Base-by-base conservation (phyloP, 2,329 filamentous ascomycete species). In the Epichloe aotearoae region DNA sequence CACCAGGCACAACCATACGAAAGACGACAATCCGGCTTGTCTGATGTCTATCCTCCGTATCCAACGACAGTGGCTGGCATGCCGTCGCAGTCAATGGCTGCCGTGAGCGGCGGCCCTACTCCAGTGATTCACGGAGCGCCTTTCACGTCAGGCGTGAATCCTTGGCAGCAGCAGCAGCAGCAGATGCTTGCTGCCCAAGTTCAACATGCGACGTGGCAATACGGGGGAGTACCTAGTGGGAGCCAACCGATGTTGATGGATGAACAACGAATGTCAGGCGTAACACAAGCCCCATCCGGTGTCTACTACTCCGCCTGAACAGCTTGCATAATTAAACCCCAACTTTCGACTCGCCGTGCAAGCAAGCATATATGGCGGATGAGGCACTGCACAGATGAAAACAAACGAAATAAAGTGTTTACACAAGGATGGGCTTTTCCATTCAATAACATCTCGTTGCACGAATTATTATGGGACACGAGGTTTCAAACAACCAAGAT, bases 141-240 rank as follows among this genome's bases (percentile, higher is more conserved):
- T 14, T 54, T 47, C 56, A 5, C 68, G 14, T 53, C 68, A 6
- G 62, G 58, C 37, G 74, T 73, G 53, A 62, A 66, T 11, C 53
- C 64, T 17, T 77, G 74, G 74, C 68, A 70, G 49, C 57, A 70
- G 36, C 70, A 72, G 44, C 62, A 72, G 44, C 62, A 68, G 30
- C 50, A 54, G 34, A 30, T 73, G 69, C 41, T 52, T 40, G 52
- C 43, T 41, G 19, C 50, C 36, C 50, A 51, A 50, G 50, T 33
- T 15, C 46, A 36, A 43, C 30, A 43, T 54, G 61, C 62, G 12
- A 62, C 58, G n/a, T 72, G 69, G 67, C 58, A 56, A 40, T 68
- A 69, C 46, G 62, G 61, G 4, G 61, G 61, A 5, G 61, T 64
- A 15, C 8, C 51, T 17, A 41, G 40, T 10, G 53, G 47, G 3